Evolutionary conservation across 768 basidiomycete species (phyloP).

Genomic region (Calvatia gigantea): DNA sequence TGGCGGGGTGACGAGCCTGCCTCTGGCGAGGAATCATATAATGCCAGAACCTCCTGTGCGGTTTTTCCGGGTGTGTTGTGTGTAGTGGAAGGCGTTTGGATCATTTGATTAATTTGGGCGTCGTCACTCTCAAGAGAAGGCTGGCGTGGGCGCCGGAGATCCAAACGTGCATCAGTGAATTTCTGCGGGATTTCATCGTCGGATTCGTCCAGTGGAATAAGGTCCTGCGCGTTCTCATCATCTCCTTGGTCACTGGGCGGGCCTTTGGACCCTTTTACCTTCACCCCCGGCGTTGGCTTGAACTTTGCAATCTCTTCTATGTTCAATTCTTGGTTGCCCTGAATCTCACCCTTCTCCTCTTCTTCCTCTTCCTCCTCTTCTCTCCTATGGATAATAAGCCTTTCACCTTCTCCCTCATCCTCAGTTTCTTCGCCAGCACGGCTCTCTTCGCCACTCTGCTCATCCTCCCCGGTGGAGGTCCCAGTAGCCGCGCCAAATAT

Average conservation of each 20-base stretch:
- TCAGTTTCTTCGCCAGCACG: conserved; percentile 14
- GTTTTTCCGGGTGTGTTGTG: background rate
- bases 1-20: background rate
- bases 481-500: background rate
- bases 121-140: conserved; percentile 3
- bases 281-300: conserved; percentile 1
- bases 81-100: background rate
- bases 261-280: background rate
- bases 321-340: background rate
- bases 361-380: conserved; percentile 1
- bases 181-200: conserved; percentile 12
- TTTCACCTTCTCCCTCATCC: conserved; percentile 8
- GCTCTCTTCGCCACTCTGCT: background rate
- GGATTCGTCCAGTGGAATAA: background rate
- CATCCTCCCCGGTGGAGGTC: background rate
- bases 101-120: conserved; percentile 1
- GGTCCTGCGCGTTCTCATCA: background rate
- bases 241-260: background rate
- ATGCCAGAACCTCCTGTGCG: background rate
- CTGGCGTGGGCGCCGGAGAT: conserved; percentile 1
- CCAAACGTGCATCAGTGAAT: background rate
- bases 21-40: background rate
- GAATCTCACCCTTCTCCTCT: background rate
- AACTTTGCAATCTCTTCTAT: background rate
- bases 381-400: background rate